Conservation (phyloP, 805 yeast species). For the Barnettozyma sucrosica region DNA sequence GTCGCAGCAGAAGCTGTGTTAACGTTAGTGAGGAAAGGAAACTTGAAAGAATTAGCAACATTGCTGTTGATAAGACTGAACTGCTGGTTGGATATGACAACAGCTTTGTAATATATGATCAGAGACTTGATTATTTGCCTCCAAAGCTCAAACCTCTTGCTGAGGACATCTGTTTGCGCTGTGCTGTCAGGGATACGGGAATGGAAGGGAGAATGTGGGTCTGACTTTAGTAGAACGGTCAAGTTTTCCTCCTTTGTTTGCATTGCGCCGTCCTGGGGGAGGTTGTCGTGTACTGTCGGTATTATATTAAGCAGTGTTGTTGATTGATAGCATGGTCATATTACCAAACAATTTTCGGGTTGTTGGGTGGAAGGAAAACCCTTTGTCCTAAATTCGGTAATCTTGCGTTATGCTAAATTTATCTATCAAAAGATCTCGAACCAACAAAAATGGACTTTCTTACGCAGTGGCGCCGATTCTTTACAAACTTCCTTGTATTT, state of each 20-base stretch:
- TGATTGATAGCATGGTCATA: neutral
- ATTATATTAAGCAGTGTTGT: neutral
- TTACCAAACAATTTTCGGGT: neutral
- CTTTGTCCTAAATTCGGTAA: neutral
- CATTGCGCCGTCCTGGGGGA: neutral
- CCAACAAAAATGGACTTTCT: neutral
- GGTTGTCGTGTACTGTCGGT: too few species aligned
- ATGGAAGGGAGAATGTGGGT: conserved; percentile 33
- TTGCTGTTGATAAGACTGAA: conserved; percentile 73
- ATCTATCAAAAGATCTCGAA: neutral
- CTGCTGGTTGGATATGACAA: conserved; percentile 80
- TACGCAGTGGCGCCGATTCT: neutral
- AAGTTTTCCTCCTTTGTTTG: conserved; percentile 8
- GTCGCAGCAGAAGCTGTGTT: conserved; percentile 4
- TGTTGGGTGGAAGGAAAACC: neutral
- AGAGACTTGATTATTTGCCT: conserved; percentile 71
- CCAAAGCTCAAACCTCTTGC: conserved; percentile 83
- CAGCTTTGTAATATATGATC: conserved; percentile 68
- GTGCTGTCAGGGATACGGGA: conserved; percentile 50
- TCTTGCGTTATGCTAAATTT: neutral
- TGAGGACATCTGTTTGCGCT: conserved; percentile 80
- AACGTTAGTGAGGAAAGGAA: conserved; percentile 32
- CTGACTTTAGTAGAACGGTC: conserved; percentile 18
- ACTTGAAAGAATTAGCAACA: conserved; percentile 66
- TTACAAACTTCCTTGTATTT: neutral